These are phyloP conservation scores for Priceomyces fermenticarens DNA, from an alignment of 805 yeast species.

Conservation along the genomic window DNA sequence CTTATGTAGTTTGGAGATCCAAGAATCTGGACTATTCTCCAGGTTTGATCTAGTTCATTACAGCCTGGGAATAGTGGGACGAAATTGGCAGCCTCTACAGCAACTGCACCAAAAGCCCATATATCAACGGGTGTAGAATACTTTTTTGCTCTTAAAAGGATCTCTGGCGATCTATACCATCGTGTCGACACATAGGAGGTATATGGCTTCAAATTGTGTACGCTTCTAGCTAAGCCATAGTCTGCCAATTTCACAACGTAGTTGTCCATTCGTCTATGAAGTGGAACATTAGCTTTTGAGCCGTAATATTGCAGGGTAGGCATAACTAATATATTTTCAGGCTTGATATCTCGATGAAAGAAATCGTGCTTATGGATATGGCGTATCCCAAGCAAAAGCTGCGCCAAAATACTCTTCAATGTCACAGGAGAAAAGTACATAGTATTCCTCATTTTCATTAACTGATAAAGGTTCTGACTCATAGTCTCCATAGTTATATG, in stretches of 20 bases:
- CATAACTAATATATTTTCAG: conserved; percentile 81
- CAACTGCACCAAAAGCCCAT: conserved; percentile 86
- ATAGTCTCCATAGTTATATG: conserved; percentile 88
- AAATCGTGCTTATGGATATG: conserved; percentile 73
- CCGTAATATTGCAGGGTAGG: conserved; percentile 56
- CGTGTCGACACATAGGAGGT: conserved; percentile 81
- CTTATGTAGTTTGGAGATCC: conserved; percentile 63
- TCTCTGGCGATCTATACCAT: conserved; percentile 86
- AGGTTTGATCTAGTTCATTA: conserved; percentile 74
- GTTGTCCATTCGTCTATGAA: conserved; percentile 33
- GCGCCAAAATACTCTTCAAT: conserved; percentile 64
- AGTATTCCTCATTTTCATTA: conserved; percentile 61
- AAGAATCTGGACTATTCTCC: conserved; percentile 60
- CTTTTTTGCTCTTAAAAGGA: conserved; percentile 57
- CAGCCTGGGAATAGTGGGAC: conserved; percentile 82
- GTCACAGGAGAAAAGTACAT: conserved; percentile 55
- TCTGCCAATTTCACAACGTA: conserved; percentile 76
- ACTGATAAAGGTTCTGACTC: conserved; percentile 77
- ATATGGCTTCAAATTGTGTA: conserved; percentile 50
- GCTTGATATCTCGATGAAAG: conserved; percentile 90
- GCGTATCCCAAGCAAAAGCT: conserved; percentile 69
- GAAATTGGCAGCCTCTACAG: conserved; percentile 68
- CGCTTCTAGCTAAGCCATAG: conserved; percentile 71
- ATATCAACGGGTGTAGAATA: conserved; percentile 73
- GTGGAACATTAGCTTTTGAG: conserved; percentile 36